Conservation (phyloP, 148 eudicot species). For the Oxyria digyna region DNA sequence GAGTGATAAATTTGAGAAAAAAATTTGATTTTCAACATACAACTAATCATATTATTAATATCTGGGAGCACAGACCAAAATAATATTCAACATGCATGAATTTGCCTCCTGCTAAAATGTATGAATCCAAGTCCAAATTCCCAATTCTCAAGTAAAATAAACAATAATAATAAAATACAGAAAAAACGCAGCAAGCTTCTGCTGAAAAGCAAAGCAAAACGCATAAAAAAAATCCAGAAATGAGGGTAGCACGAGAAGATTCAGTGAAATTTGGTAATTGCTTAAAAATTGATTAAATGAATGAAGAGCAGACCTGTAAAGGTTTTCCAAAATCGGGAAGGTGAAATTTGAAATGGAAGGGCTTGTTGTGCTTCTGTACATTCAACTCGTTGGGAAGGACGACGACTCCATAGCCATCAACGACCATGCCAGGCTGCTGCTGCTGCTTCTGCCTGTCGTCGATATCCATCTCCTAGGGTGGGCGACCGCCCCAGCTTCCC, state of each 20-base stretch:
- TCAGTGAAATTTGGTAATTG: background rate
- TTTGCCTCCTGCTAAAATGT: background rate
- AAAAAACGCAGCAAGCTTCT: background rate
- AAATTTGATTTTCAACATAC: no score
- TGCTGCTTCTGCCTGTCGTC: no score
- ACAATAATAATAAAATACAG: background rate
- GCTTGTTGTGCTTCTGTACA: slow-evolving; percentile 20
- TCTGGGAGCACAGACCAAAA: no score
- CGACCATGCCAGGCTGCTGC: slow-evolving; percentile 40
- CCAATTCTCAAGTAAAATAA: background rate
- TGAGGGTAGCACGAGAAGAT: background rate
- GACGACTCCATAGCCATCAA: slow-evolving; percentile 44
- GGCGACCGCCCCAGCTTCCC: no score
- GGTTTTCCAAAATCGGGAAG: slow-evolving; percentile 37
- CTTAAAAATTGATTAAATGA: no score
- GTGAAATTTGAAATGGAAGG: slow-evolving; percentile 30
- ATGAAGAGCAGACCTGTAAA: slow-evolving; percentile 19
- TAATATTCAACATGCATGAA: no score
- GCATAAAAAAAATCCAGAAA: background rate
- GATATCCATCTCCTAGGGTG: no score
- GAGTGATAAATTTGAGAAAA: no score
- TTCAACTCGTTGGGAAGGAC: slow-evolving; percentile 42
- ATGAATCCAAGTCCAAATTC: background rate
- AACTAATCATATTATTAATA: no score
- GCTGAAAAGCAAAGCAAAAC: background rate